These are phyloP conservation scores for Limnanthes douglasii DNA, from an alignment of 345 rosid species.

Conservation along the genomic window DNA sequence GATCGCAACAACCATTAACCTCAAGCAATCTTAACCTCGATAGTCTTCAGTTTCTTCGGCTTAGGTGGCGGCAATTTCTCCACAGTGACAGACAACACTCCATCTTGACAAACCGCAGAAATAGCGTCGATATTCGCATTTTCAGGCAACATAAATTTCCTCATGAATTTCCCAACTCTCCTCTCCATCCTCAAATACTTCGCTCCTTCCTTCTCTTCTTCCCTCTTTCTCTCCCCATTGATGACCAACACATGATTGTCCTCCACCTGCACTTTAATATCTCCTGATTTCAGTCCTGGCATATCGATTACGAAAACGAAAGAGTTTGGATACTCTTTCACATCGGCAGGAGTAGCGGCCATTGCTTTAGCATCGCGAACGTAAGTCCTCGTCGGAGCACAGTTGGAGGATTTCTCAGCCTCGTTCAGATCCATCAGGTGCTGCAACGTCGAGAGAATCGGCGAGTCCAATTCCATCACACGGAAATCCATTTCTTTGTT, in stretches of 20 bases:
- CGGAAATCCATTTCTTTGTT: too few species aligned
- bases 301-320: slow-evolving; percentile 58
- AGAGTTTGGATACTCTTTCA: slow-evolving; percentile 32
- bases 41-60: slow-evolving; percentile 55
- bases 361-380: slow-evolving; percentile 67
- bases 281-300: slow-evolving; percentile 61
- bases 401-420: too few species aligned
- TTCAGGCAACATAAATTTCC: slow-evolving; percentile 60
- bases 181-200: slow-evolving; percentile 79
- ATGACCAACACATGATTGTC: slow-evolving; percentile 46
- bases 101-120: slow-evolving; percentile 54
- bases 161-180: slow-evolving; percentile 57
- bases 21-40: slow-evolving; percentile 66
- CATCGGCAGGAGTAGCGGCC: slow-evolving; percentile 83
- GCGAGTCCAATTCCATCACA: too few species aligned
- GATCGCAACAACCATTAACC: too few species aligned
- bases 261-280: slow-evolving; percentile 68
- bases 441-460: too few species aligned
- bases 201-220: slow-evolving; percentile 39
- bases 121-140: slow-evolving; percentile 47
- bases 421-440: too few species aligned
- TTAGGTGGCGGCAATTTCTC: slow-evolving; percentile 74
- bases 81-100: slow-evolving; percentile 62
- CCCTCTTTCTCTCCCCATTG: slow-evolving; percentile 50
- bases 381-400: too few species aligned